Evolutionary conservation across 148 eudicot genomes (phyloP).

Genomic region (Cornus kousa): DNA sequence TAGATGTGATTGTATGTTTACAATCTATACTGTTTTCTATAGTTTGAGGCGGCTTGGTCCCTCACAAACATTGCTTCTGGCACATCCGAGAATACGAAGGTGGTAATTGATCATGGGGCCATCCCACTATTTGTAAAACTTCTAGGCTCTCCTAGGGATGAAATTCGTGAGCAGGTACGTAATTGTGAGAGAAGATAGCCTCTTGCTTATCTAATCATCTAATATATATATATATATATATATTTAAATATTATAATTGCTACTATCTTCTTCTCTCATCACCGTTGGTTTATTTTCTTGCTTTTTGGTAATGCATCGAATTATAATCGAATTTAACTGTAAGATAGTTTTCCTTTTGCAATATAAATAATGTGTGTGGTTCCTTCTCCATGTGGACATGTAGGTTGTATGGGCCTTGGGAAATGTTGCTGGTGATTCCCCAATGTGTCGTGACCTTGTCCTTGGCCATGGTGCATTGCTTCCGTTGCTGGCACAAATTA

Average conservation of each 20-base stretch:
- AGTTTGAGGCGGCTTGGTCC: conserved; percentile 57
- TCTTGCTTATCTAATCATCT: neutral
- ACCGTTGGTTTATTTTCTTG: neutral
- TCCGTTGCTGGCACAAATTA: conserved; percentile 45
- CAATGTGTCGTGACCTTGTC: conserved; percentile 56
- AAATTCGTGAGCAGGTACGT: conserved; percentile 47
- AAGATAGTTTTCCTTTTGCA: neutral
- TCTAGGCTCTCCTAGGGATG: conserved; percentile 39
- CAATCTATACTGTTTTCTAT: neutral
- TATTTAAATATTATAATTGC: neutral
- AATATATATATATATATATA: no score
- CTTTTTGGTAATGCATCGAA: neutral
- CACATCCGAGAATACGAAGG: conserved; percentile 48
- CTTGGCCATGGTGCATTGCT: conserved; percentile 43
- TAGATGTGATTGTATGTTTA: neutral
- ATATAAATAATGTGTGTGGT: neutral
- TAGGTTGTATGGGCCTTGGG: conserved; percentile 67
- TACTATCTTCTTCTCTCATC: neutral
- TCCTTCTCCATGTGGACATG: conserved; percentile 1
- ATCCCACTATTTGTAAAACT: conserved; percentile 46
- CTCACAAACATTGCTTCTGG: conserved; percentile 49
- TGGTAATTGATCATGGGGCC: conserved; percentile 48
- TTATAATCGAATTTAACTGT: no score
- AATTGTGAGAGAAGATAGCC: neutral
- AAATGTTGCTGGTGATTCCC: conserved; percentile 63